Percentiles rank a stretch among this genome's conserved stretches.
These are phyloP conservation scores for Excoecaria cochinchinensis DNA, from an alignment of 345 rosid genomes.

Conservation along the genomic window DNA sequence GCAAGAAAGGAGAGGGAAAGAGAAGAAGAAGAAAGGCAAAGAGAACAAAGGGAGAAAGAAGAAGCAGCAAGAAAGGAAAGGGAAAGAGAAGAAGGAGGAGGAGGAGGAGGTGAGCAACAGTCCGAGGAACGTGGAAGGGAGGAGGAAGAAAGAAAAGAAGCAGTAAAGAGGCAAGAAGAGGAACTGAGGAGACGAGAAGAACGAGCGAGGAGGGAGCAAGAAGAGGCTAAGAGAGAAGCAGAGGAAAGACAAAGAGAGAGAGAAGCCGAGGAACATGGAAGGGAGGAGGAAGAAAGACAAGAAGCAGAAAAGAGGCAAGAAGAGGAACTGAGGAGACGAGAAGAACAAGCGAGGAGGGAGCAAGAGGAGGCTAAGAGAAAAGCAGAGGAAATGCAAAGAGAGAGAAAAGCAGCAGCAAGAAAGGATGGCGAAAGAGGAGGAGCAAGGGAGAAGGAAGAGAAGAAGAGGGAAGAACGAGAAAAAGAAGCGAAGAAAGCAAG, in stretches of 20 bases:
- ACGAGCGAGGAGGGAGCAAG: neutral
- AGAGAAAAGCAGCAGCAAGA: neutral
- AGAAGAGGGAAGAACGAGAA: neutral
- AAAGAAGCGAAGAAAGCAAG: neutral
- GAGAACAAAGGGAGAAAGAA: too few relatives aligned
- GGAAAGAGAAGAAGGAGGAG: neutral
- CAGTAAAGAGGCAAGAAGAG: conserved; percentile 39
- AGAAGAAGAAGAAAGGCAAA: neutral
- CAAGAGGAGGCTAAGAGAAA: neutral
- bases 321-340: neutral
- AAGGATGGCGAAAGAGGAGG: neutral
- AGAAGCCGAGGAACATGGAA: neutral
- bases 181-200: conserved; percentile 30
- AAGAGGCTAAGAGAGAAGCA: neutral
- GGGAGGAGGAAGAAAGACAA: too few relatives aligned
- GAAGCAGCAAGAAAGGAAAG: neutral
- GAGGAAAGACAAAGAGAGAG: neutral
- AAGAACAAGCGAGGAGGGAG: neutral
- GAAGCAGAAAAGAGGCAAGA: too few relatives aligned
- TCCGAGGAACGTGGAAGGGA: too few relatives aligned
- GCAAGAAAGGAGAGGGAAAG: neutral
- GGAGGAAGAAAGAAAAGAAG: conserved; percentile 53
- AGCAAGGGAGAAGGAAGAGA: neutral
- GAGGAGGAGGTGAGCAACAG: neutral
- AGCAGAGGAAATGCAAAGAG: neutral